These are phyloP conservation scores for Blastobotrys capitulatus DNA, from an alignment of 1,139 yeast genomes.

Conservation along the genomic window DNA sequence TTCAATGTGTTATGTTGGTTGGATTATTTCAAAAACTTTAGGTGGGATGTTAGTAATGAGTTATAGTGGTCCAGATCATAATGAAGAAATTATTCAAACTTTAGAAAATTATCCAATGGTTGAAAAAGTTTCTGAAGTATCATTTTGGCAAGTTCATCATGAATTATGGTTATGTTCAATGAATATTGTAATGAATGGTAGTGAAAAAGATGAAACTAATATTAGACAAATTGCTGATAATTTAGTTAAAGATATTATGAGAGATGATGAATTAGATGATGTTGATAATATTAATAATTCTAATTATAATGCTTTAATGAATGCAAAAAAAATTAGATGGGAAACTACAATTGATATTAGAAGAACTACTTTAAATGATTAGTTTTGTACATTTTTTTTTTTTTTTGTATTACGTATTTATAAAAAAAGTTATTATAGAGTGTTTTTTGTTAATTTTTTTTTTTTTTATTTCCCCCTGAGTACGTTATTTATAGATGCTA, in stretches of 20 bases:
- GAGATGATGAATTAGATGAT: background rate
- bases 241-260: conserved; percentile 26
- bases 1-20: conserved; percentile 39
- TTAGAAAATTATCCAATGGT: conserved; percentile 29
- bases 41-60: conserved; percentile 43
- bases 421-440: too few relatives aligned
- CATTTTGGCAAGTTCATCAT: conserved; percentile 42
- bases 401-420: too few relatives aligned
- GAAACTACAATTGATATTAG: conserved; percentile 38
- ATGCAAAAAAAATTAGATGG: conserved; percentile 25
- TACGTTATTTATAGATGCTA: too few relatives aligned
- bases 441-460: too few relatives aligned
- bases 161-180: conserved; percentile 38
- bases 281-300: too few relatives aligned
- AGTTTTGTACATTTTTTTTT: too few relatives aligned
- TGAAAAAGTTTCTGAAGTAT: conserved; percentile 29
- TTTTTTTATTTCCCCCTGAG: too few relatives aligned
- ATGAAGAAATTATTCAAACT: conserved; percentile 26
- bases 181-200: conserved; percentile 32
- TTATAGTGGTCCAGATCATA: conserved; percentile 37
- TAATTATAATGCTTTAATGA: background rate
- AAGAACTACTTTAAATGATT: conserved; percentile 16
- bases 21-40: conserved; percentile 37
- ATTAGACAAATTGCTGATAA: conserved; percentile 31
- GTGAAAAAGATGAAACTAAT: conserved; percentile 31